phyloP scores from a whole-genome alignment of 345 rosid genomes.

The Salix caprea region DNA sequence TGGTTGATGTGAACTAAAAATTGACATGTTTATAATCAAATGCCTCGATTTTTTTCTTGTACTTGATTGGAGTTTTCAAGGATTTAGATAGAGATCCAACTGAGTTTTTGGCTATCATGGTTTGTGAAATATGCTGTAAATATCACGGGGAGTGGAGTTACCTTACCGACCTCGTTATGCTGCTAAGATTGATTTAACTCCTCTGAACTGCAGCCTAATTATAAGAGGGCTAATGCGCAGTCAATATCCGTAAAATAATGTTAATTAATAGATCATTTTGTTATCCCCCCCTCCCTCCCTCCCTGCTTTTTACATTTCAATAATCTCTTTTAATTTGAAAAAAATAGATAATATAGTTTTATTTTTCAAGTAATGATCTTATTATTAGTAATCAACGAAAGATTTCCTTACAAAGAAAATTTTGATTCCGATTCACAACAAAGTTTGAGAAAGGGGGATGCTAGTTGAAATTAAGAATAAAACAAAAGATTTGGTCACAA shows the following conservation, averaged over 20 bases:
- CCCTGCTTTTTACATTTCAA: too few relatives aligned
- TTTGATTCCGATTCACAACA: too few relatives aligned
- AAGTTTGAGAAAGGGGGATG: too few relatives aligned
- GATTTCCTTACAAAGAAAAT: too few relatives aligned
- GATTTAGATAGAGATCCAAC: not conserved
- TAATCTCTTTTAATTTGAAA: too few relatives aligned
- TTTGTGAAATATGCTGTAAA: conserved; percentile 10
- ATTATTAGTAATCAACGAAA: too few relatives aligned
- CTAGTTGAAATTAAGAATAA: too few relatives aligned
- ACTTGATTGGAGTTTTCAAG: not conserved
- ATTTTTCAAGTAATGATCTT: too few relatives aligned
- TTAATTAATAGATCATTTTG: too few relatives aligned
- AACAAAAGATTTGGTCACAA: not conserved
- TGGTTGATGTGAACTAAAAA: conserved; percentile 21
- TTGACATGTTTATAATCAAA: not conserved
- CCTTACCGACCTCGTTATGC: not conserved
- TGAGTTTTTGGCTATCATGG: not conserved
- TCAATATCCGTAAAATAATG: not conserved
- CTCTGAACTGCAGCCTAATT: not conserved
- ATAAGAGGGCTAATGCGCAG: not conserved
- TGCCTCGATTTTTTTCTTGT: not conserved
- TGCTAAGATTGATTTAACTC: not conserved
- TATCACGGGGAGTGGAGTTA: not conserved
- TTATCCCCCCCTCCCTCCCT: too few relatives aligned
- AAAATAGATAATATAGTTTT: too few relatives aligned